Evolutionary conservation across 345 rosid species (phyloP), one percentile per base, ranked within the genome.

Genomic region (Eutrema yunnanense): DNA sequence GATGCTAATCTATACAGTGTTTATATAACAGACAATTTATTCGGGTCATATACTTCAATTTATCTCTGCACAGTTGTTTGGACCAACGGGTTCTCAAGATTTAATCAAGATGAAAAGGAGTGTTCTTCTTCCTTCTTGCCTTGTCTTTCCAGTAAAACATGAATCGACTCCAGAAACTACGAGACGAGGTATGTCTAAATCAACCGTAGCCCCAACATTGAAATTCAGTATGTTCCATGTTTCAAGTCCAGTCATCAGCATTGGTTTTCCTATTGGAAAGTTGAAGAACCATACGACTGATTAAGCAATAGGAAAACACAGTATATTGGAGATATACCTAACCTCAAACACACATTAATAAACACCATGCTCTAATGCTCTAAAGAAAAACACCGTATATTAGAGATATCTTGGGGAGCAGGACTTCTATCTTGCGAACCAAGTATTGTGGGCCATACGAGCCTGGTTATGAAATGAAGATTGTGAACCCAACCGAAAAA

Each of bases 101-200:
- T 58, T 26, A 29, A 80, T 85, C 66, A 27, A 30, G 8, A 22
- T 6, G 2, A 7, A 29, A 53, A 19, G 22, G 26, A 30, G 68
- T 40, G 33, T 27, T 37, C 4, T 10, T 85, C 88, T 78, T 85
- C 79, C 85, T 63, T 54, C 42, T 80, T 51, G 66, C 97, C 87
- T 86, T 88, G 47, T 93, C 97, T 83, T 86, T 93, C 97, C 97
- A 93, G 60, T 86, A 93, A 72, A 76, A 76, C 72, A 76, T 76
- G 72, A 76, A 64, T 13, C 80, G 75, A 76, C 65, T 88, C 97
- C 98, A 93, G 76, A 93, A 93, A 77, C 94, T 89, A 52, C 86
- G 86, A 27, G 94, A 52, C 86, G 86, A 27, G 94, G 98, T 55
- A 93, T 73, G 65, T 87, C 94, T 27, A 89, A 80, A 84, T 93